Conservation (phyloP, 306 rosid species). For the Trifolium dubium region DNA sequence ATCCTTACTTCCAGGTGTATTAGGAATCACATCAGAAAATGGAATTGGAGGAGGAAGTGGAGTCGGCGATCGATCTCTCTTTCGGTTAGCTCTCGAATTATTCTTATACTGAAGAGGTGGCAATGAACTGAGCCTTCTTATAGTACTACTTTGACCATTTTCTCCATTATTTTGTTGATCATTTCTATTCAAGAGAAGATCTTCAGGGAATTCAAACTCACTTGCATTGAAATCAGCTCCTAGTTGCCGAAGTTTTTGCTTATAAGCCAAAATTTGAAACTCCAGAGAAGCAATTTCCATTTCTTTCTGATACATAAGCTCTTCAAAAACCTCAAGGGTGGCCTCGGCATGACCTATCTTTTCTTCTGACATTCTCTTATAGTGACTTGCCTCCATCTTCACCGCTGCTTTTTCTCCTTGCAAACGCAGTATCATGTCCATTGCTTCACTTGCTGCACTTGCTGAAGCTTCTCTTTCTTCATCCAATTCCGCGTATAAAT, state of each 20-base stretch:
- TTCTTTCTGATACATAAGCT: constrained; percentile 75
- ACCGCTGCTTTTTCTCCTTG: constrained; percentile 95
- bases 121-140: constrained; percentile 71
- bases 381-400: constrained; percentile 92
- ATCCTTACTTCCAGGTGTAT: constrained; percentile 41
- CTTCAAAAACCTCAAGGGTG: constrained; percentile 72
- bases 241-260: constrained; percentile 62
- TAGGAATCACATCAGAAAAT: constrained; percentile 41
- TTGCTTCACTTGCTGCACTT: constrained; percentile 82
- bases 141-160: constrained; percentile 37
- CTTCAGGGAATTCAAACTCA: constrained; percentile 63
- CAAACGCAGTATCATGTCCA: constrained; percentile 88
- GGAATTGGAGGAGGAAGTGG: constrained; percentile 27
- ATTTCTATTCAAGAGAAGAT: constrained; percentile 42
- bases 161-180: constrained; percentile 53
- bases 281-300: constrained; percentile 86
- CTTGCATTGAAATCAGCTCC: constrained; percentile 61
- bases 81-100: constrained; percentile 46
- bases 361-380: constrained; percentile 92
- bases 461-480: constrained; percentile 94
- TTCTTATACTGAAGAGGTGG: constrained; percentile 62
- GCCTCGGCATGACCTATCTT: constrained; percentile 84
- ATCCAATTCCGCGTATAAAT: constrained; percentile 75
- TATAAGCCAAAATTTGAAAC: constrained; percentile 74
- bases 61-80: constrained; percentile 52